phyloP scores from a whole-genome alignment of 495 filamentous ascomycete species.

The Aspergillus steynii region DNA sequence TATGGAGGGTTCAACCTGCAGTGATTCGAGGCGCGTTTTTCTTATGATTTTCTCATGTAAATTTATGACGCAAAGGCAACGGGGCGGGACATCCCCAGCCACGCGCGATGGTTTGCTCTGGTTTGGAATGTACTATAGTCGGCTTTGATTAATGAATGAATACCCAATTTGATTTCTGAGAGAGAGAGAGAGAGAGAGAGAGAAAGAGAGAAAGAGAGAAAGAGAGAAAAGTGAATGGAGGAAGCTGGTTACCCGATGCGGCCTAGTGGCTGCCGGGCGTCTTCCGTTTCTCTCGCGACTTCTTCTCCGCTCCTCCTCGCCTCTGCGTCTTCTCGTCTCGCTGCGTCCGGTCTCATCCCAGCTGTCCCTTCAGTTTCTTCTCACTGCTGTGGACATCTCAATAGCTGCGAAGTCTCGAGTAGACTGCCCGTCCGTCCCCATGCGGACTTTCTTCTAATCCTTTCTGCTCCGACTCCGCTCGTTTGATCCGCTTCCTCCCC shows the following conservation, averaged over 20 bases:
- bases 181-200: no score
- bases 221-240: neutral
- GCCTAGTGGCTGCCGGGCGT: conserved; percentile 20
- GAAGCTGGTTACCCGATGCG: conserved; percentile 24
- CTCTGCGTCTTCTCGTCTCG: neutral
- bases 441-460: conserved; percentile 2
- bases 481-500: neutral
- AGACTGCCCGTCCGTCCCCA: conserved; percentile 5
- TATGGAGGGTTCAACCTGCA: conserved; percentile 47
- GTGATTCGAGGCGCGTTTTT: conserved; percentile 13
- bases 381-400: neutral
- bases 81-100: no score
- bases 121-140: conserved; percentile 1
- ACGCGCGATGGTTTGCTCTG: neutral
- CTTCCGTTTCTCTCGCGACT: conserved; percentile 12
- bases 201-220: no score
- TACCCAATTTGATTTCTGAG: neutral
- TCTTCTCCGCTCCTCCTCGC: conserved; percentile 5
- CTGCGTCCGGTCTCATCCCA: no score
- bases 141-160: neutral
- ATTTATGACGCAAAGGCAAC: neutral
- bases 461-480: conserved; percentile 1
- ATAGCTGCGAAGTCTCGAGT: neutral
- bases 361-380: neutral
- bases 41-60: conserved; percentile 1